A percentile compares a stretch with the other conserved stretches of the same genome.
These are phyloP conservation scores for Nicotiana obtusifolia DNA, from an alignment of 257 asterid genomes.

Conservation along the genomic window DNA sequence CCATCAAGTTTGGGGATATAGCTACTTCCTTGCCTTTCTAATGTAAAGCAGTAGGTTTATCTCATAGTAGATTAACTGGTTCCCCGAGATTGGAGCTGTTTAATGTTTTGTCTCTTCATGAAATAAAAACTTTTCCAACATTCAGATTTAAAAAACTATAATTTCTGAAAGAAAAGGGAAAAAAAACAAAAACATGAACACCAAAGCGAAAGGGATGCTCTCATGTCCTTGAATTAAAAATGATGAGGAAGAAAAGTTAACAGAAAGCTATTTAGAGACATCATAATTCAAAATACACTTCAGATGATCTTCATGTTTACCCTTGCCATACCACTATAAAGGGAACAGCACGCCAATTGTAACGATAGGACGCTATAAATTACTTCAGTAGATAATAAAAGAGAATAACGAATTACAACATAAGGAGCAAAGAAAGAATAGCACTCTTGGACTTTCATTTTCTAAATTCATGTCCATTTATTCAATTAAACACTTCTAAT, in stretches of 20 bases:
- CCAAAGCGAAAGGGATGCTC: not conserved
- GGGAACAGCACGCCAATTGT: not conserved
- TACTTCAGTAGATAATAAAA: not conserved
- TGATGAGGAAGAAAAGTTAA: not conserved
- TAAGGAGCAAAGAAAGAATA: not conserved
- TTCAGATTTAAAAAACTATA: not conserved
- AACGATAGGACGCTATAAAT: not conserved
- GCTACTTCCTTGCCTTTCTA: not conserved
- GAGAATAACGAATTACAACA: not conserved
- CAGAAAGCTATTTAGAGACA: not conserved
- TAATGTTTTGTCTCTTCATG: not conserved
- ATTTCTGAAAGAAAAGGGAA: not conserved
- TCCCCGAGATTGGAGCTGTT: not conserved
- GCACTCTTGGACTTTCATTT: not conserved
- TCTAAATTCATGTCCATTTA: not conserved
- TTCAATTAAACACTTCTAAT: not conserved
- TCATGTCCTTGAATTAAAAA: not conserved
- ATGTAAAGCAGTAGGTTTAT: too few relatives aligned
- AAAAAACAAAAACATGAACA: not conserved
- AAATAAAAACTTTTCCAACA: not conserved
- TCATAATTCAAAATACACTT: not conserved
- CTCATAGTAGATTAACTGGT: not conserved
- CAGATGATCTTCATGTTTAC: not conserved
- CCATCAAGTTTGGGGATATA: not conserved
- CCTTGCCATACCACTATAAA: not conserved